Evolutionary conservation across 1,139 yeast species (phyloP), one percentile per base, ranked within the genome.

Genomic region (Blastobotrys proliferans): DNA sequence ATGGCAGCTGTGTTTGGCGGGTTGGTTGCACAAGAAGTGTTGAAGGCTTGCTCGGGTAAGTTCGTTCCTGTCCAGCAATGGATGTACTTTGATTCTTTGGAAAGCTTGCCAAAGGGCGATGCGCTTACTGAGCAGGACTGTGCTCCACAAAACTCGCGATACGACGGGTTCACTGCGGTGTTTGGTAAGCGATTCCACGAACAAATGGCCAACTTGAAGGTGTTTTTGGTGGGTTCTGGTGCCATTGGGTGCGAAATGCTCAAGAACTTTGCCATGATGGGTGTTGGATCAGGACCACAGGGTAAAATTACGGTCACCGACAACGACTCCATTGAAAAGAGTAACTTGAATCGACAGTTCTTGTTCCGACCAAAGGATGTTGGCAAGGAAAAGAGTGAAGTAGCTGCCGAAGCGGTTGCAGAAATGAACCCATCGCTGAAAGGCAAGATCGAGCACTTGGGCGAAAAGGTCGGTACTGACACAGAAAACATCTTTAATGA

Each of bases 211-310:
- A 86, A 90, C 63, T 70, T 85, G 52, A 83, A 77, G 60, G 87
- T 90, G 4, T 92, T 92, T 64, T 72, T 92, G 53, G 98, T 92
- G 33, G 99, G 99, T 40, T 79, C 97, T 2, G 99, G 99, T 61
- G 99, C 99, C 30, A 92, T 92, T 72, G 99, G 99, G 38, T 92
- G 99, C 69, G 99, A 92, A 69, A 92, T 94, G 94, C 74, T 92
- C 60, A 92, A 92, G 68, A 90, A 88, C 62, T 92, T 97, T 97
- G 97, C 98, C 6, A 76, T 92, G 77, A 76, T 90, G 80, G 98
- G 99, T 38, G 71, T 92, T 45, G 97, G 95, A 26, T 74, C 94
- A 20, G 97, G 98, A 26, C 86, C 92, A 29, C 65, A 83, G 2
- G 99, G 99, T 58, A 75, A 78, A 54, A 85, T 92, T 50, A 67